Evolutionary conservation across 495 filamentous ascomycete species (phyloP).

Genomic region (Friedmanniomyces simplex): DNA sequence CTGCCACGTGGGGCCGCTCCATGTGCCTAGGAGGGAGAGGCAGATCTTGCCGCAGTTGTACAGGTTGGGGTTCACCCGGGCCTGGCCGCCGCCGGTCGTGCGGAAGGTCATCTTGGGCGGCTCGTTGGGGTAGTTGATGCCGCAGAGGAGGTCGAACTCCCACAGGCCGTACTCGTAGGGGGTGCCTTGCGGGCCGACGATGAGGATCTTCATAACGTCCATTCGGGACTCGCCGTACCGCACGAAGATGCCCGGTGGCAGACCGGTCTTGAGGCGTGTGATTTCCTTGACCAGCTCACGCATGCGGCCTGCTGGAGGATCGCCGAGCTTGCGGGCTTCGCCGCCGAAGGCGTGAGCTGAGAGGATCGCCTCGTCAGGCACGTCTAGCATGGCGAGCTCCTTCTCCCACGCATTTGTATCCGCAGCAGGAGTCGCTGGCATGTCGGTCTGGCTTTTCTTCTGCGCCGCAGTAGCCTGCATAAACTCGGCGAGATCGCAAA

Average conservation of each 20-base stretch:
- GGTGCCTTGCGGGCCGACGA: conserved; percentile 45
- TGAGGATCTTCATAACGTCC: conserved; percentile 49
- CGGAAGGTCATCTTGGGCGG: conserved; percentile 44
- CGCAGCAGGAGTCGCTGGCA: not conserved
- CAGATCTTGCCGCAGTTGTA: conserved; percentile 49
- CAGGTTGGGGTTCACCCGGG: conserved; percentile 50
- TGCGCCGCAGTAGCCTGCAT: not conserved
- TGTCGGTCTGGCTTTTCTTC: not conserved
- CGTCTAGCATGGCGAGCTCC: conserved; percentile 30
- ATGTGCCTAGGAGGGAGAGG: conserved; percentile 51
- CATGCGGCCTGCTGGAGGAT: conserved; percentile 33
- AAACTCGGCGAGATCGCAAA: not conserved
- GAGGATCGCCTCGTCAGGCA: conserved; percentile 33
- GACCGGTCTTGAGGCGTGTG: conserved; percentile 38
- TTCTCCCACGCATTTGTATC: conserved; percentile 29
- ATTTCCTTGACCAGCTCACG: conserved; percentile 43
- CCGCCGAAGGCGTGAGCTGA: conserved; percentile 15
- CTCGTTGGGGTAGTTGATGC: conserved; percentile 36
- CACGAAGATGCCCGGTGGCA: conserved; percentile 52
- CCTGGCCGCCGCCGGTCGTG: conserved; percentile 38
- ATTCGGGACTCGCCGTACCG: conserved; percentile 41
- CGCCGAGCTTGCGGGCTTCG: conserved; percentile 13
- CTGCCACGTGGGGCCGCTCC: conserved; percentile 45
- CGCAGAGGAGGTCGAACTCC: conserved; percentile 49
- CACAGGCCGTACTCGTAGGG: conserved; percentile 54